These are phyloP conservation scores for Cylindrotheca closterium DNA, from an alignment of 108 stramenopile genomes.

Conservation along the genomic window DNA sequence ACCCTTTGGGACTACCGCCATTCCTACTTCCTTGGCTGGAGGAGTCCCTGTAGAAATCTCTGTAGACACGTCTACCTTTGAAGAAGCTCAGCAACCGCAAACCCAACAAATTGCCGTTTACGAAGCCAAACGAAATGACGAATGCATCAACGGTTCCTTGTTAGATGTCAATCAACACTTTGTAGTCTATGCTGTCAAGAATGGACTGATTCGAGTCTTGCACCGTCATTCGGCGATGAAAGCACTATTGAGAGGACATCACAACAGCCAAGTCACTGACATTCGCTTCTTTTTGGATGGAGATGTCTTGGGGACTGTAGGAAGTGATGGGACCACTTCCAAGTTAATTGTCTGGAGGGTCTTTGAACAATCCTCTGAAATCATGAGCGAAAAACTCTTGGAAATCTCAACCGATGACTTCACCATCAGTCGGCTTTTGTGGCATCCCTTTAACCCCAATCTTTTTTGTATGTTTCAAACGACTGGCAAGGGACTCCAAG, in stretches of 20 bases:
- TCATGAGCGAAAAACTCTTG: slow-evolving; percentile 57
- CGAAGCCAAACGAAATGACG: slow-evolving; percentile 32
- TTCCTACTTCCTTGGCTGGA: slow-evolving; percentile 16
- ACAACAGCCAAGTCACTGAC: slow-evolving; percentile 32
- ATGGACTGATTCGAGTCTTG: slow-evolving; percentile 81
- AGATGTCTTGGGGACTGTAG: slow-evolving; percentile 46
- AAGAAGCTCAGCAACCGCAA: slow-evolving; percentile 50
- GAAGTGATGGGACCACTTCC: slow-evolving; percentile 30
- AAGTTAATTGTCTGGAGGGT: slow-evolving; percentile 44
- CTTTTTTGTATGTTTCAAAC: slow-evolving; percentile 62
- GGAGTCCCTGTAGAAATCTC: slow-evolving; percentile 19
- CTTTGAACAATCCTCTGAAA: slow-evolving; percentile 29
- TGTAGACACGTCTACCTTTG: neutral
- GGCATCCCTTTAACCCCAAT: slow-evolving; percentile 87
- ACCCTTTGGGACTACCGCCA: slow-evolving; percentile 32
- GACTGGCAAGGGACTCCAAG: slow-evolving; percentile 11
- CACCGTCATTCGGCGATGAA: slow-evolving; percentile 55
- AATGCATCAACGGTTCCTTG: slow-evolving; percentile 34
- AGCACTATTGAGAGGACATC: slow-evolving; percentile 69
- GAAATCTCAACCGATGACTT: slow-evolving; percentile 30
- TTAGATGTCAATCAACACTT: slow-evolving; percentile 73
- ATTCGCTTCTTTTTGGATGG: slow-evolving; percentile 45
- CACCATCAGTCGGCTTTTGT: slow-evolving; percentile 46
- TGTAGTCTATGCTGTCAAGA: slow-evolving; percentile 83
- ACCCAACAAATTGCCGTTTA: slow-evolving; percentile 46